phyloP scores from a whole-genome alignment of 371 early-diverging fungal genomes.

The Coemansia sp. region DNA sequence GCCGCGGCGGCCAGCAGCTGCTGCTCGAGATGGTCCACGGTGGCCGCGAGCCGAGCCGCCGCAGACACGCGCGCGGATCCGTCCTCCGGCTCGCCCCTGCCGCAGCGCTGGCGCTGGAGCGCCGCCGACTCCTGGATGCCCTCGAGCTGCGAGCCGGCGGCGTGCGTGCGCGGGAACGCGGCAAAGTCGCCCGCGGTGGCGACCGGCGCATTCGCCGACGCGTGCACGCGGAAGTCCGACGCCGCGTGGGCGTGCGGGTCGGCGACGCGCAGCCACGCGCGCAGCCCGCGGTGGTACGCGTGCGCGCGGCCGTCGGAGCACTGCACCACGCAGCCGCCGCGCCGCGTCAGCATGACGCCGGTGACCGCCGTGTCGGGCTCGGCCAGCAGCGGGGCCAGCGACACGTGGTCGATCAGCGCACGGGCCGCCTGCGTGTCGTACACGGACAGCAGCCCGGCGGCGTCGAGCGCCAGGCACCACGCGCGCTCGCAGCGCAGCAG shows the following conservation, averaged over 20 bases:
- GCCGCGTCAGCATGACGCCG: constrained; percentile 58
- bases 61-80: not conserved
- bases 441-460: constrained; percentile 32
- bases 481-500: constrained; percentile 16
- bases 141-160: not conserved
- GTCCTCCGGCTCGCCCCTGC: not conserved
- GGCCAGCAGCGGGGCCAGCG: constrained; percentile 41
- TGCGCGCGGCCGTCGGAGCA: constrained; percentile 74
- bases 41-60: not conserved
- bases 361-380: constrained; percentile 57
- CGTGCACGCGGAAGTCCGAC: constrained; percentile 56
- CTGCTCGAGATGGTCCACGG: constrained; percentile 49
- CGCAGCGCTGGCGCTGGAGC: not conserved
- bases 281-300: constrained; percentile 68
- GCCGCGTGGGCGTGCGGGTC: constrained; percentile 60
- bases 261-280: constrained; percentile 69
- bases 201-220: constrained; percentile 19
- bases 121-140: constrained; percentile 1
- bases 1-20: constrained; percentile 25
- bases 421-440: constrained; percentile 14
- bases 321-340: constrained; percentile 71
- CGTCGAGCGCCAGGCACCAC: constrained; percentile 32
- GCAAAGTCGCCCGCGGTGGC: not conserved
- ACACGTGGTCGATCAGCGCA: constrained; percentile 21
- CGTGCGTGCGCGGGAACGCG: not conserved